Evolutionary conservation across 225 moss, liverwort and hornwort genomes (phyloP), one percentile per base, ranked within the genome.

Genomic region (Lunularia cruciata): DNA sequence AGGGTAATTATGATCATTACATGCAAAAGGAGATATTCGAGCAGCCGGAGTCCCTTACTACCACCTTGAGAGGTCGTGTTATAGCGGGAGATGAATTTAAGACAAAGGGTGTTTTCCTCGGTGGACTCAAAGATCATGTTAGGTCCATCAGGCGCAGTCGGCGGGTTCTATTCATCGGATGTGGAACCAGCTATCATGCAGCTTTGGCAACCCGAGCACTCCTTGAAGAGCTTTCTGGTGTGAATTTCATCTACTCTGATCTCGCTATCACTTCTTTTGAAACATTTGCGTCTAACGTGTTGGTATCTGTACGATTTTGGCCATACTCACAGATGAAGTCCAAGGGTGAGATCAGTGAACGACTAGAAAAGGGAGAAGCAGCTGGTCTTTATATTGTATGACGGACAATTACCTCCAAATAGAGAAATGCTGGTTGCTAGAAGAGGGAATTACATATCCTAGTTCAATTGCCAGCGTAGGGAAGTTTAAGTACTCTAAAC

Each of bases 1-100:
- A 91, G 72, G 98, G 98, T 13, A 88, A 74, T 26, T 98, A 93
- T 47, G 93, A 93, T 56, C 79, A 93, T 75, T 93, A 86, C 75
- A 98, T 98, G 98, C 89, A 98, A 83, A 98, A 98, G 71, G 98
- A 98, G 73, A 98, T 98, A 36, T 85, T 91, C 62, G 98, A 98
- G 83, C 98, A 98, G 78, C 98, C 98, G 31, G 98, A 98, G 67
- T 98, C 98, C 45, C 78, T 98, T 62, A 98, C 93, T 30, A 98
- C 98, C 22, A 98, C 93, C 58, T 88, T 98, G 83, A 89, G 98
- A 83, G 98, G 98, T 42, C 90, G 98, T 42, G 72, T 98, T 76
- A 98, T 93, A 55, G 81, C 80, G 52, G 98, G 89, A 73, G 89
- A 79, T 40, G 89, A 86, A 58, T 79, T 74, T 35, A 98, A 88